Base-by-base conservation (phyloP, 768 basidiomycete species). In the Cantharellus cinnabarinus region DNA sequence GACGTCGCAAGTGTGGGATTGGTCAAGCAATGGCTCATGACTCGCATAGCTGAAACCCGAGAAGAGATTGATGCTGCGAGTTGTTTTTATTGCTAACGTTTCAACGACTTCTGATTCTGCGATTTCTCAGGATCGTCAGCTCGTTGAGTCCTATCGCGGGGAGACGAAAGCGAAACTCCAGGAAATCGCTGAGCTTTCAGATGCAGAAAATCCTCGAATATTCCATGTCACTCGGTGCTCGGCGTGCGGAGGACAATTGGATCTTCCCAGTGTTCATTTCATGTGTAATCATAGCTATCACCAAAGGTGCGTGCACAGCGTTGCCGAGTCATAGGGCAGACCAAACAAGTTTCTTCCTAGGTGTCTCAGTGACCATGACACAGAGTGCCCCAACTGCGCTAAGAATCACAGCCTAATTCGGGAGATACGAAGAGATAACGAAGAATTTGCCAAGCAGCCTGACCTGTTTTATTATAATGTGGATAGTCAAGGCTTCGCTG, bases 221-320 rank as follows among this genome's bases (percentile, higher is more conserved):
- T 95, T 97, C 75, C 91, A 97, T 67, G 87, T 94, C 61, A 93
- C 91, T 4, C 76, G 90, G 48, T 98, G 95, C 69, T 83, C 93
- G 29, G 77, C 82, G 3, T 98, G 95, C 68, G 77, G 82, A 14
- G 88, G 83, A 1, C 88, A 86, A 64, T 79, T 98, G 61, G 93
- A 97, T 68, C 78, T 97, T 5, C 94, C 95, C 0, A 85, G 80
- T 63, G 76, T 98, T 3, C 93, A 98, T 69, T 98, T 97, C 67
- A 95, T 98, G 94, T 99, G 94, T 70, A 82, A 84, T 65, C 95
- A 98, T 68, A 90, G 88, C 62, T 98, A 89, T 72, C 95, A 99
- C 68, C 89, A 94, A 67, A 76, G 91, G 89, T 88, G 58, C 50
- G 71, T 67, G 70, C 50, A 15, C 57, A 2, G 29, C 29, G 7